Percentiles rank a stretch among this genome's conserved stretches.
Evolutionary conservation across 2,329 filamentous ascomycete species (phyloP).

Genomic region (Aspergillus clavatus): DNA sequence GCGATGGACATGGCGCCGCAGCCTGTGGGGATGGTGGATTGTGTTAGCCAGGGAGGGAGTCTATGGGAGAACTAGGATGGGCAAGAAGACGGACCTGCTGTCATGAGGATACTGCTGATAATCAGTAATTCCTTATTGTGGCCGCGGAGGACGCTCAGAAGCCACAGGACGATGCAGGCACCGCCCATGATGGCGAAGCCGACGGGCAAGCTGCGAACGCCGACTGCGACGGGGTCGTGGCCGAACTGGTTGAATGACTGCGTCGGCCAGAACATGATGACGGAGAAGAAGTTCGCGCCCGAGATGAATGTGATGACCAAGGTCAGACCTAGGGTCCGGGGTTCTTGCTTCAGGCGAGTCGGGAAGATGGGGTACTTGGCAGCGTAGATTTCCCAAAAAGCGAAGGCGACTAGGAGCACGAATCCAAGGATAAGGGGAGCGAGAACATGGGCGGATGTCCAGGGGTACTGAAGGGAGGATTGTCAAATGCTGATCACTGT

Average conservation of each 20-base stretch:
- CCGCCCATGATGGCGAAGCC: conserved; percentile 60
- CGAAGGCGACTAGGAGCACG: conserved; percentile 40
- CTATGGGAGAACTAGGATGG: background rate
- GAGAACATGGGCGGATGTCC: conserved; percentile 44
- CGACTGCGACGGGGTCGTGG: conserved; percentile 59
- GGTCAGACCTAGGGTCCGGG: conserved; percentile 49
- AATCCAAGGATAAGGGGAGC: conserved; percentile 44
- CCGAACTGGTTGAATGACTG: conserved; percentile 63
- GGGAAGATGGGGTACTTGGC: conserved; percentile 46
- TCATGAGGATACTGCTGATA: conserved; percentile 58
- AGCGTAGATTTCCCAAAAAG: conserved; percentile 45
- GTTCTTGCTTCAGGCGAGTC: conserved; percentile 43
- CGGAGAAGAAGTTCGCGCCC: conserved; percentile 55
- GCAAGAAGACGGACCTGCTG: conserved; percentile 45
- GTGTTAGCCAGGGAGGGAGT: background rate
- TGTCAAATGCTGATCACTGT: conserved; percentile 3
- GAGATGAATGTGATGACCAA: conserved; percentile 57
- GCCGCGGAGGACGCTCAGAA: conserved; percentile 55
- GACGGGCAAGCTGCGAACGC: conserved; percentile 61
- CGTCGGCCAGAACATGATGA: conserved; percentile 58
- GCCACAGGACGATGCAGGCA: conserved; percentile 54
- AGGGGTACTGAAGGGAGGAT: conserved; percentile 34
- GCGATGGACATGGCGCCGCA: conserved; percentile 52
- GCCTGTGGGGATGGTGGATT: conserved; percentile 29
- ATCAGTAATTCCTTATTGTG: conserved; percentile 59